Percentiles rank a stretch among this genome's conserved stretches.
Evolutionary conservation across 345 rosid species (phyloP).

Genomic region (Combretum micranthum): DNA sequence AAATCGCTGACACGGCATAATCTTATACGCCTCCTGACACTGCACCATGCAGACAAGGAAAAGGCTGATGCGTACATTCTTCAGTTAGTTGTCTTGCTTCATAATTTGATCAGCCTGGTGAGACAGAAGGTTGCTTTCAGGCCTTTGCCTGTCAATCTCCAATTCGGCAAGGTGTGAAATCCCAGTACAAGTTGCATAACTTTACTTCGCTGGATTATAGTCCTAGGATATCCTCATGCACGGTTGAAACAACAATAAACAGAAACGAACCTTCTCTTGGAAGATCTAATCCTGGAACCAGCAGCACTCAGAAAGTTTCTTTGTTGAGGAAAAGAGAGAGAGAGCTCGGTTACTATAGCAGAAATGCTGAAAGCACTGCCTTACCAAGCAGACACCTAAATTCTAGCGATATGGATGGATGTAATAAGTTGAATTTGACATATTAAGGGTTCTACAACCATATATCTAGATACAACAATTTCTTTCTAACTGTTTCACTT

Average conservation of each 20-base stretch:
- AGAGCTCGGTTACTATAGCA: too few relatives aligned
- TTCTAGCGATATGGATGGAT: too few relatives aligned
- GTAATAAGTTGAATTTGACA: too few relatives aligned
- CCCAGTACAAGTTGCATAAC: neutral
- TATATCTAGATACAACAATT: too few relatives aligned
- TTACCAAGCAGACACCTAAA: too few relatives aligned
- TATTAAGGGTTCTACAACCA: too few relatives aligned
- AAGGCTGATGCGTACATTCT: slow-evolving; percentile 70
- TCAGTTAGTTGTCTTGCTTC: slow-evolving; percentile 72
- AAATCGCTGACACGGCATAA: slow-evolving; percentile 56
- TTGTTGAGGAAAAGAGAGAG: too few relatives aligned
- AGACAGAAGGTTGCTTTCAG: slow-evolving; percentile 27
- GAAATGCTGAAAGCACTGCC: too few relatives aligned
- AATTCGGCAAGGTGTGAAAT: neutral
- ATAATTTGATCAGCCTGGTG: slow-evolving; percentile 60
- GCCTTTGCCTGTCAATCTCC: neutral
- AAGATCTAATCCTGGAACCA: too few relatives aligned
- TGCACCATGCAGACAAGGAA: slow-evolving; percentile 90
- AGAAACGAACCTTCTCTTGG: neutral
- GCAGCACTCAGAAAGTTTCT: too few relatives aligned
- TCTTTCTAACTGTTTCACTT: too few relatives aligned
- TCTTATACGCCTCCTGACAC: slow-evolving; percentile 75
- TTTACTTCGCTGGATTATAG: neutral
- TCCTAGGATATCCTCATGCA: neutral
- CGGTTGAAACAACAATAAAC: neutral